Evolutionary conservation across 805 yeast species (phyloP).

Genomic region (Myxozyma udenii): DNA sequence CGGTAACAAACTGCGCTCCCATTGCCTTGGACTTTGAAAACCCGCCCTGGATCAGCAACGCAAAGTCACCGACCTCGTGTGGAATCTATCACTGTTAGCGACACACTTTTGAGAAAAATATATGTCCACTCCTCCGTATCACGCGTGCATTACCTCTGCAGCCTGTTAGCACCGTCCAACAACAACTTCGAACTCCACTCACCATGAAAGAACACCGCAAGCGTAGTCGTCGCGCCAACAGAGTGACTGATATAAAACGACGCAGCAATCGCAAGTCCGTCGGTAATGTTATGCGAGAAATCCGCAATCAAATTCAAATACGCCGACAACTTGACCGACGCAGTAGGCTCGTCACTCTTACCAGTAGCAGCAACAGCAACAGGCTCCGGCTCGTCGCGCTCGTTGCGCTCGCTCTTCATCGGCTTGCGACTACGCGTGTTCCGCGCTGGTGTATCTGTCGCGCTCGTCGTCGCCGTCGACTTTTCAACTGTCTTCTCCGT

Average conservation of each 20-base stretch:
- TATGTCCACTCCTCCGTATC: background rate
- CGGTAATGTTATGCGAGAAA: conserved; percentile 71
- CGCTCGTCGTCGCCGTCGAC: conserved; percentile 9
- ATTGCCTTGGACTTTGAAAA: conserved; percentile 63
- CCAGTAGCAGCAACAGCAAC: background rate
- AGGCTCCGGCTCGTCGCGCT: background rate
- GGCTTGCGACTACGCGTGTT: background rate
- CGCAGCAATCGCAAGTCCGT: conserved; percentile 71
- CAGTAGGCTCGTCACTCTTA: conserved; percentile 15
- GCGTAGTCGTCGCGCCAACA: conserved; percentile 65
- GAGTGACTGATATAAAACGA: conserved; percentile 59
- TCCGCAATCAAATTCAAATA: conserved; percentile 67
- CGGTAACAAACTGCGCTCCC: conserved; percentile 64
- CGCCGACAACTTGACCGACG: conserved; percentile 49
- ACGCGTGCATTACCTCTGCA: background rate
- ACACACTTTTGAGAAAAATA: background rate
- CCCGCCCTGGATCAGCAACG: conserved; percentile 66
- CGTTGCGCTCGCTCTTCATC: background rate
- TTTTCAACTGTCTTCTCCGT: conserved; percentile 1
- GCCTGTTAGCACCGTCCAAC: too few relatives aligned
- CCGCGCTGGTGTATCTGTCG: conserved; percentile 6
- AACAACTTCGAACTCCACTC: too few relatives aligned
- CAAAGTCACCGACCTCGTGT: conserved; percentile 79
- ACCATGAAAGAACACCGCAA: conserved; percentile 69
- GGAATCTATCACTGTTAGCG: conserved; percentile 50